These are phyloP conservation scores for Talaromyces borbonicus DNA, from an alignment of 495 filamentous ascomycete species.

Conservation along the genomic window DNA sequence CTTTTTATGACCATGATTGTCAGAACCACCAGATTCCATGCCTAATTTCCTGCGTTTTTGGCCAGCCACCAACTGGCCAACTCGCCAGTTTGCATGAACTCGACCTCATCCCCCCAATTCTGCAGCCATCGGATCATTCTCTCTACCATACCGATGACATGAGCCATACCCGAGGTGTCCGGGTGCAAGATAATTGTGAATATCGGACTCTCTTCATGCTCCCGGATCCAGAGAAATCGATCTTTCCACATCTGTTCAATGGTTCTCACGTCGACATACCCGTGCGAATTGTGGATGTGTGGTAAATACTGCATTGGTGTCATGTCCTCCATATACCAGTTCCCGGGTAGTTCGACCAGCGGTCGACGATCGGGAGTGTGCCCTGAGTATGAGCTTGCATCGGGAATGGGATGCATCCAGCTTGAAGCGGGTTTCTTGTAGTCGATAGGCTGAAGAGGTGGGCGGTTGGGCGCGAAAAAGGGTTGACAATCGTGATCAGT, in stretches of 20 bases:
- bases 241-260: conserved; percentile 48
- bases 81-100: conserved; percentile 25
- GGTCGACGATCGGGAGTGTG: conserved; percentile 17
- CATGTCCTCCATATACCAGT: conserved; percentile 51
- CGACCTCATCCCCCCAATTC: conserved; percentile 37
- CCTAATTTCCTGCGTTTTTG: not conserved
- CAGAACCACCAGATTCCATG: no score
- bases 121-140: conserved; percentile 44
- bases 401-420: conserved; percentile 49
- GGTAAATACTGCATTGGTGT: conserved; percentile 46
- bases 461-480: conserved; percentile 40
- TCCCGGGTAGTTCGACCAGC: conserved; percentile 44
- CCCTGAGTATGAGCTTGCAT: conserved; percentile 7
- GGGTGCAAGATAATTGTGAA: conserved; percentile 48
- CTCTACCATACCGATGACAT: conserved; percentile 52
- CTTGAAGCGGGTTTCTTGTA: conserved; percentile 37
- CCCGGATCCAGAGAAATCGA: conserved; percentile 35
- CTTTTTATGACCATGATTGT: not conserved
- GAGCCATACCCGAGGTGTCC: conserved; percentile 53
- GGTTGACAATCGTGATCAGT: conserved; percentile 45
- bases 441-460: conserved; percentile 39
- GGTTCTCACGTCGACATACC: conserved; percentile 40
- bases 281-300: conserved; percentile 38
- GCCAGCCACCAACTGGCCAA: conserved; percentile 19
- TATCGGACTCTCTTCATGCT: conserved; percentile 28